Conservation (phyloP, 2,329 filamentous ascomycete genomes). For the Verticillium longisporum region DNA sequence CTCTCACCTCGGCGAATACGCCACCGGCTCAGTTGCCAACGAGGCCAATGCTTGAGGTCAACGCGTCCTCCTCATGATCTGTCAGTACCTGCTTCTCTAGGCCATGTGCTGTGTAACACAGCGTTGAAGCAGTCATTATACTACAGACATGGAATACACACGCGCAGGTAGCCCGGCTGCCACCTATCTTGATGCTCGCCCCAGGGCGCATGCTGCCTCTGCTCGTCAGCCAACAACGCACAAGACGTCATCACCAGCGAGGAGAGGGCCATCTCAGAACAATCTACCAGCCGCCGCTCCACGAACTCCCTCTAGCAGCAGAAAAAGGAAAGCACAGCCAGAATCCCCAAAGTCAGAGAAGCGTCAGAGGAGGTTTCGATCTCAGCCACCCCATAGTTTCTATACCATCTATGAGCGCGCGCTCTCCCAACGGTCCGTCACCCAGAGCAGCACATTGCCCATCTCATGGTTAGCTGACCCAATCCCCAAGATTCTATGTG, state of each 20-base stretch:
- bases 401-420: slow-evolving; percentile 29
- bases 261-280: not conserved
- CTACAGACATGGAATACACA: no score
- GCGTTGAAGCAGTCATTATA: no score
- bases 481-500: slow-evolving; percentile 31
- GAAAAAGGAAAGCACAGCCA: not conserved
- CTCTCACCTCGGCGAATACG: not conserved
- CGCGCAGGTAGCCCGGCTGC: no score
- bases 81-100: not conserved
- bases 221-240: not conserved
- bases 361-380: slow-evolving; percentile 25
- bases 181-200: no score
- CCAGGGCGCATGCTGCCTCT: no score
- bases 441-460: not conserved
- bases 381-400: slow-evolving; percentile 26
- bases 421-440: slow-evolving; percentile 26
- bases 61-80: not conserved
- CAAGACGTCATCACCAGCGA: not conserved
- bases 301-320: not conserved
- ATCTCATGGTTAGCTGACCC: not conserved
- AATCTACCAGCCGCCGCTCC: not conserved
- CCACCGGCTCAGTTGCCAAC: not conserved
- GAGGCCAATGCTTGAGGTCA: not conserved
- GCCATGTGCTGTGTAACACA: not conserved
- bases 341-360: slow-evolving; percentile 19